Conservation (phyloP, 2,329 filamentous ascomycete genomes). For the Arthrinium puccinioides region DNA sequence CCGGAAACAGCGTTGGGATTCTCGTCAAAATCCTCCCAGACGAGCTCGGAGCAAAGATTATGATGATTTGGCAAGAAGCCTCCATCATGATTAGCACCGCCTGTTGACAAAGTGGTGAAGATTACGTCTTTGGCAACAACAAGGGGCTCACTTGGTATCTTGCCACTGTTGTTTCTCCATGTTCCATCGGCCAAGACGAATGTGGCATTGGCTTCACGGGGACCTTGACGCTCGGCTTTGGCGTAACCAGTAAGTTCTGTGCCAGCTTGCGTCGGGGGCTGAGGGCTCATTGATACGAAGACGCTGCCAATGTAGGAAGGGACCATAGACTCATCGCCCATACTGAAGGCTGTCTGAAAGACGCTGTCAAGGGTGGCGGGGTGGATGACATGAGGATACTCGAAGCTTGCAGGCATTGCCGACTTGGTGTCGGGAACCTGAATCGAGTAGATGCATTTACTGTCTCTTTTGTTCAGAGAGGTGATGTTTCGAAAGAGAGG, state of each 20-base stretch:
- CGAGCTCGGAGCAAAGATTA: conserved; percentile 39
- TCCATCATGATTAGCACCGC: conserved; percentile 10
- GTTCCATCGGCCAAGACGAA: conserved; percentile 34
- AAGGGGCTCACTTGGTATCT: conserved; percentile 15
- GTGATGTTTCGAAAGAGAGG: conserved; percentile 40
- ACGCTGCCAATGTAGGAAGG: conserved; percentile 38
- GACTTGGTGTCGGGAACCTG: conserved; percentile 40
- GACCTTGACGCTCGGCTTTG: conserved; percentile 24
- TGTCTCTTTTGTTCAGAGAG: conserved; percentile 23
- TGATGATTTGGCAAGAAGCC: conserved; percentile 41
- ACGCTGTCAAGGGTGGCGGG: conserved; percentile 50
- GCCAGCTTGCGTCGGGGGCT: conserved; percentile 22
- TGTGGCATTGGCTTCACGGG: conserved; percentile 32
- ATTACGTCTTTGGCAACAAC: conserved; percentile 38
- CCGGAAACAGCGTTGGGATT: no score
- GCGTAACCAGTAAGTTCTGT: conserved; percentile 34
- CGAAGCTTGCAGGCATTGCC: conserved; percentile 45
- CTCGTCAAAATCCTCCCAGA: no score
- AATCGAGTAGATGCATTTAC: conserved; percentile 29
- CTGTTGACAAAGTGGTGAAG: conserved; percentile 29
- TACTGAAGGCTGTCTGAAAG: conserved; percentile 43
- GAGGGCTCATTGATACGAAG: conserved; percentile 31
- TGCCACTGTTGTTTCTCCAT: conserved; percentile 8
- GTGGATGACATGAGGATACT: conserved; percentile 49
- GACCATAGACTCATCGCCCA: conserved; percentile 40